Conservation (phyloP, 371 early-diverging fungal species). For the Gilbertella persicaria region DNA sequence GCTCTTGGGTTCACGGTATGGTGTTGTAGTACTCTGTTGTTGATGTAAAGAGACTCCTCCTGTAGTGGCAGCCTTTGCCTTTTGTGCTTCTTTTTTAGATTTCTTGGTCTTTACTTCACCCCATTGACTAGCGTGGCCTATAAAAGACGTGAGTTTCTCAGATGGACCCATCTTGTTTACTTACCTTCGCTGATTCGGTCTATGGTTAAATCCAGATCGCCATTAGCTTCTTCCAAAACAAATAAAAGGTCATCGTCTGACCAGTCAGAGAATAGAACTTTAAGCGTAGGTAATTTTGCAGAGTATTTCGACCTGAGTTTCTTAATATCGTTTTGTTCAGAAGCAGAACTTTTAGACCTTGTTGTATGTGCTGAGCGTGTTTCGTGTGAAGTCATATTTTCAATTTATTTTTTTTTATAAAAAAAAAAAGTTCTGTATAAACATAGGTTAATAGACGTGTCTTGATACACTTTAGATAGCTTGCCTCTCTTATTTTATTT, state of each 20-base stretch:
- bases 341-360: conserved; percentile 27
- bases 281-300: conserved; percentile 66
- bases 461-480: no score
- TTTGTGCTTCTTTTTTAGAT: conserved; percentile 51
- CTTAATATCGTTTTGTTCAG: conserved; percentile 52
- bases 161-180: not conserved
- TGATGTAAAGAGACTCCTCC: conserved; percentile 24
- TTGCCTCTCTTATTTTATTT: not conserved
- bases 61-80: conserved; percentile 37
- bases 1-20: conserved; percentile 22
- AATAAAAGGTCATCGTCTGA: conserved; percentile 86
- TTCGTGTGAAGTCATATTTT: conserved; percentile 37
- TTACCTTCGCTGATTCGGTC: conserved; percentile 86
- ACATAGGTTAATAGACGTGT: not conserved
- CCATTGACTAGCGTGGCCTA: conserved; percentile 89
- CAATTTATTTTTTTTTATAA: conserved; percentile 2
- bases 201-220: conserved; percentile 82
- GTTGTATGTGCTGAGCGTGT: conserved; percentile 32
- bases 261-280: conserved; percentile 88
- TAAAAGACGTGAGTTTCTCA: not conserved
- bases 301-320: conserved; percentile 63
- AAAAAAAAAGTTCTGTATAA: conserved; percentile 12
- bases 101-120: conserved; percentile 90
- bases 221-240: conserved; percentile 81
- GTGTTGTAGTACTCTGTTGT: conserved; percentile 21